phyloP scores from a whole-genome alignment of 1,284 basidiomycete genomes.

The Ceratorhiza oryzae-sativae region DNA sequence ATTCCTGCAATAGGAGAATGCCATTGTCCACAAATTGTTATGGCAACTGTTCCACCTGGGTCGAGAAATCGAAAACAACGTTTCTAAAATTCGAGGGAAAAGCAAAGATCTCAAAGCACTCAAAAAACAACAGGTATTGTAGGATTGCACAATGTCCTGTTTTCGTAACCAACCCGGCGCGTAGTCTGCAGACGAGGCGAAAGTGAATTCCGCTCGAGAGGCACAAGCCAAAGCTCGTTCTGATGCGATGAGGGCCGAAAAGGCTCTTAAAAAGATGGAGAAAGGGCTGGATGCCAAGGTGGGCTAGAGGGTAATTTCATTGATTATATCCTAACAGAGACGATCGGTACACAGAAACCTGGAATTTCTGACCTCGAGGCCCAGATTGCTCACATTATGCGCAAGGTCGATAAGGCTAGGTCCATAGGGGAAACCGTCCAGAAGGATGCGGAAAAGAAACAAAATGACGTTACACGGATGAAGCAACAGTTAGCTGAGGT shows the following conservation, averaged over 20 bases:
- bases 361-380: slow-evolving; percentile 82
- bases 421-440: slow-evolving; percentile 69
- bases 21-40: slow-evolving; percentile 82
- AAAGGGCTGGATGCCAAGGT: slow-evolving; percentile 86
- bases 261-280: slow-evolving; percentile 79
- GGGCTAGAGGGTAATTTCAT: slow-evolving; percentile 41
- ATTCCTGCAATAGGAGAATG: slow-evolving; percentile 65
- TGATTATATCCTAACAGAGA: background rate
- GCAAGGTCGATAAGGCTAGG: slow-evolving; percentile 76
- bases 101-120: slow-evolving; percentile 73
- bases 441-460: slow-evolving; percentile 72
- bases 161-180: background rate
- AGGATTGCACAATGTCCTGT: background rate
- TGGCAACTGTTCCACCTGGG: slow-evolving; percentile 94
- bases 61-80: slow-evolving; percentile 75
- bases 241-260: slow-evolving; percentile 76
- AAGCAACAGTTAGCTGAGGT: slow-evolving; percentile 73
- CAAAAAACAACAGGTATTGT: slow-evolving; percentile 65
- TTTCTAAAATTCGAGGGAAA: slow-evolving; percentile 71
- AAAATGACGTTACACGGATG: slow-evolving; percentile 65
- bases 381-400: slow-evolving; percentile 83
- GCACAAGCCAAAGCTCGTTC: slow-evolving; percentile 83
- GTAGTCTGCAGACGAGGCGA: slow-evolving; percentile 67
- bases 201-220: slow-evolving; percentile 75
- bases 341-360: slow-evolving; percentile 65